Base-by-base conservation (phyloP, 305 asterid genomes). In the Euphrasia arctica region DNA sequence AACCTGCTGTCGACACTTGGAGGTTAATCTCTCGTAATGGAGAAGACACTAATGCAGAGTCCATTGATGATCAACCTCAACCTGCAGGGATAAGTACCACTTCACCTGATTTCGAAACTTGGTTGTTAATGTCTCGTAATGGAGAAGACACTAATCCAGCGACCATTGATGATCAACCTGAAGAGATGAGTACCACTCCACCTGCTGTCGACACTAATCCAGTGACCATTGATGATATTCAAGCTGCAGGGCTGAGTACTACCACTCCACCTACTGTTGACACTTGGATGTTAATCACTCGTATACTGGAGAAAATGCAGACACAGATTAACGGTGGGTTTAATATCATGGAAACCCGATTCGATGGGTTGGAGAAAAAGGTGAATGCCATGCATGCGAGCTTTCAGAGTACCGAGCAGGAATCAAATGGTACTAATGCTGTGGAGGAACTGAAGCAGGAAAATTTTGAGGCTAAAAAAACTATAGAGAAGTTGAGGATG, bases 361-460 rank as follows among this genome's bases (percentile, higher is more conserved):
- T 49, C 14, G 22, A 49, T 13, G 52, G 5, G 13, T 11, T 47
- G 52, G 52, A 47, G 52, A 47, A 47, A 11, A 49, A 2, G 8
- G 25, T 49, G 18, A 5, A 14, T 49, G 4, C 54, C 54, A 49
- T 49, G 54, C 6, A 9, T 49, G 7, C 1, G 12, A 2, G 22
- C 22, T 12, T 49, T 14, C 4, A 14, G 8, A 49, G 1, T 49
- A 13, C 14, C 6, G 54, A 5, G 22, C 18, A 49, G 54, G 13
- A 9, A 43, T 43, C 13, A 9, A 10, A 9, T 43, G 49, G n/a
- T 11, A 43, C 49, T 43, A 11, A 9, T n/a, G 1, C 13, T 43
- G 14, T 12, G 49, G 49, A 43, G 49, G 49, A 43, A 43, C 12
- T 43, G 49, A 43, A 43, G 49, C 49, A 12, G 64, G 64, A 64